Evolutionary conservation across 768 basidiomycete species (phyloP).

Genomic region (Trametes gibbosa): DNA sequence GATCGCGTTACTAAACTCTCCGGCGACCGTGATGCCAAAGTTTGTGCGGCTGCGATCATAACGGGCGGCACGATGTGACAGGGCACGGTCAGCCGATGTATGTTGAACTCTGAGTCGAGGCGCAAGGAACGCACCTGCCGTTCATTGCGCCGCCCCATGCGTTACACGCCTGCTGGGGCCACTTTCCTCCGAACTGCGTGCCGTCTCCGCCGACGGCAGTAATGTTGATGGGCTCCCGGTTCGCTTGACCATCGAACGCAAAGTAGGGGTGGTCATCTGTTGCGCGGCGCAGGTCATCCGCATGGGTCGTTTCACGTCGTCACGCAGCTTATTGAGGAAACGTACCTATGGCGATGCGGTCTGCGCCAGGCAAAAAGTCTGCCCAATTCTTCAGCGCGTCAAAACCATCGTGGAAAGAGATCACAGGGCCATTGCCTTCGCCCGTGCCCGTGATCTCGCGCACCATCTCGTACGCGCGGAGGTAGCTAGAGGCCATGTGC

Average conservation of each 20-base stretch:
- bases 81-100: too few relatives aligned
- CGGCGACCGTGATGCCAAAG: conserved; percentile 69
- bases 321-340: conserved; percentile 8
- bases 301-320: not conserved
- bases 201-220: conserved; percentile 32
- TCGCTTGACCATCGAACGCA: conserved; percentile 31
- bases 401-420: conserved; percentile 53
- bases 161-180: conserved; percentile 37
- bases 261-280: conserved; percentile 44
- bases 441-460: conserved; percentile 72
- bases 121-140: conserved; percentile 31
- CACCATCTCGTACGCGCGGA: conserved; percentile 59
- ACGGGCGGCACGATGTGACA: conserved; percentile 39
- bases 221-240: conserved; percentile 33
- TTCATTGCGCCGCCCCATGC: conserved; percentile 46
- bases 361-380: conserved; percentile 36
- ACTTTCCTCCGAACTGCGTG: conserved; percentile 24
- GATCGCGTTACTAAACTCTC: conserved; percentile 67
- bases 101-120: too few relatives aligned
- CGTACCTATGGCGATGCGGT: conserved; percentile 43
- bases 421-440: conserved; percentile 53
- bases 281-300: not conserved
- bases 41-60: conserved; percentile 35
- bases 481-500: conserved; percentile 46
- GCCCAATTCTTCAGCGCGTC: conserved; percentile 42